Base-by-base conservation (phyloP, 2,329 filamentous ascomycete genomes). In the Ampelomyces quisqualis region DNA sequence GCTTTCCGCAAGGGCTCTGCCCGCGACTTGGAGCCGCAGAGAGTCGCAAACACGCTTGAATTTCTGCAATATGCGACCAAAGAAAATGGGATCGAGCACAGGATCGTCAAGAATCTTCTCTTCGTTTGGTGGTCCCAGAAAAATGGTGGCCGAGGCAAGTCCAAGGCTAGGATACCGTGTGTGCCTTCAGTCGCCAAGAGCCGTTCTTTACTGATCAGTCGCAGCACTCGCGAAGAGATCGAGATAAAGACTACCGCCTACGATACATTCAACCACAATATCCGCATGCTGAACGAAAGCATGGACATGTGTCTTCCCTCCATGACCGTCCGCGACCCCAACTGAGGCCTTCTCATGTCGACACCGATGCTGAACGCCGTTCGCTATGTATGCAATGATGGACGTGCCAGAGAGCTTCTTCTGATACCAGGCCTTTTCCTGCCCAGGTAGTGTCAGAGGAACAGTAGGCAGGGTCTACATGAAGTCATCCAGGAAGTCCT, bases 401-500 rank as follows among this genome's bases (percentile, higher is more conserved):
- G 23, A 11, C 31, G 19, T 9, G 21, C 32, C n/a, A 18, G 11
- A 24, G 13, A 36, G 15, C 8, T 29, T 34, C 15, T 21, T n/a
- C n/a, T n/a, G n/a, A n/a, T n/a, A n/a, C n/a, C n/a, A n/a, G n/a
- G n/a, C n/a, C n/a, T n/a, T n/a, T n/a, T n/a, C n/a, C n/a, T n/a
- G n/a, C n/a, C n/a, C n/a, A n/a, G n/a, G n/a, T n/a, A n/a, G n/a
- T n/a, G n/a, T n/a, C n/a, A n/a, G n/a, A n/a, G n/a, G n/a, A 11
- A 19, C 19, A 11, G 14, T 27, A 10, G 13, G 21, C 18, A 15
- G 8, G 23, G 5, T 18, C 48, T 50, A 67, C 56, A 68, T 65
- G 63, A 98, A 98, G 63, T 98, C 91, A 44, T 96, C 90, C 62
- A 88, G 79, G 73, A 88, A 90, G 65, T 88, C 76, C 45, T 82